These are phyloP conservation scores for Taphrina flavorubra DNA, from an alignment of 1,139 yeast genomes.

Conservation along the genomic window DNA sequence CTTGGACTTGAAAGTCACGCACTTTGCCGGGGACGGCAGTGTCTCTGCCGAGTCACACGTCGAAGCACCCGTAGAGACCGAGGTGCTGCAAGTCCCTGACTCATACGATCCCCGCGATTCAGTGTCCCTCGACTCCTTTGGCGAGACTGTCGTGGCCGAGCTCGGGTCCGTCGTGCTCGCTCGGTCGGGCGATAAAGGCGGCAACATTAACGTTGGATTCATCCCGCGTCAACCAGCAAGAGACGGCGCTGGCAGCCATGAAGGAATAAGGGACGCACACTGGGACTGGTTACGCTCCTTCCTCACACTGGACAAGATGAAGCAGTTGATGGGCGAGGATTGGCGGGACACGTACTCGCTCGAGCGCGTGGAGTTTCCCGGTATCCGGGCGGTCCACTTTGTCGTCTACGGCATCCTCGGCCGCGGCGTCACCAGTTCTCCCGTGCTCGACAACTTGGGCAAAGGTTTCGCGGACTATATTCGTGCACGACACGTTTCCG, in stretches of 20 bases:
- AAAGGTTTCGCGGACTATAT: slow-evolving; percentile 46
- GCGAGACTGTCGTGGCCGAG: slow-evolving; percentile 43
- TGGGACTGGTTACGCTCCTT: slow-evolving; percentile 47
- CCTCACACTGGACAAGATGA: slow-evolving; percentile 42
- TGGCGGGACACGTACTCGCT: slow-evolving; percentile 44
- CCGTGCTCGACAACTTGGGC: slow-evolving; percentile 46
- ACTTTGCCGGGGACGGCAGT: slow-evolving; percentile 5
- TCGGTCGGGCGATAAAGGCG: slow-evolving; percentile 47
- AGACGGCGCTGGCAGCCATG: not conserved
- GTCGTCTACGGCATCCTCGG: slow-evolving; percentile 47
- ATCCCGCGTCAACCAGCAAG: slow-evolving; percentile 45
- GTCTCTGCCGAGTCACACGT: not conserved
- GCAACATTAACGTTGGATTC: slow-evolving; percentile 46
- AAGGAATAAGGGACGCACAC: slow-evolving; percentile 37
- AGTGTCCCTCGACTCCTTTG: slow-evolving; percentile 40
- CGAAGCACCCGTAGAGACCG: slow-evolving; percentile 18
- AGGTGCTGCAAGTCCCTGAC: slow-evolving; percentile 23
- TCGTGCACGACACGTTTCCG: slow-evolving; percentile 32
- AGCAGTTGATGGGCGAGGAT: slow-evolving; percentile 45
- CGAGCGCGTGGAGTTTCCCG: slow-evolving; percentile 46
- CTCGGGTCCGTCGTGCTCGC: slow-evolving; percentile 45
- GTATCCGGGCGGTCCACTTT: slow-evolving; percentile 46
- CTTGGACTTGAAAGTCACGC: slow-evolving; percentile 12
- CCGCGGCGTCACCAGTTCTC: slow-evolving; percentile 46
- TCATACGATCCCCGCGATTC: slow-evolving; percentile 44